These are phyloP conservation scores for Pseudogymnoascus sp. DNA, from an alignment of 2,329 filamentous ascomycete species.

Conservation along the genomic window DNA sequence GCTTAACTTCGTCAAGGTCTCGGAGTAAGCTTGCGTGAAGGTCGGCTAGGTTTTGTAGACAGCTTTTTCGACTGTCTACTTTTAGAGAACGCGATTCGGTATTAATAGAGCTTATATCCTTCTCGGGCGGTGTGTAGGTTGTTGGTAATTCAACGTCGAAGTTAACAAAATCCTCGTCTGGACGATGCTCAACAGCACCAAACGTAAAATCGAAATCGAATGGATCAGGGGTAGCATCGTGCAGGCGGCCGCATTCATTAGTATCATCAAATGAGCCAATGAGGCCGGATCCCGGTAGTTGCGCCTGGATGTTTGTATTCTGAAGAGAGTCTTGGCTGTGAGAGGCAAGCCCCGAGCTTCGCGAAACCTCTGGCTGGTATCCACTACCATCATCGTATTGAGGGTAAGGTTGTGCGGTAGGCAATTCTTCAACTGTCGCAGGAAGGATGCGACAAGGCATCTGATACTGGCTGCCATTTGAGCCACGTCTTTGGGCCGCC, in stretches of 20 bases:
- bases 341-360: not conserved
- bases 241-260: not conserved
- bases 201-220: not conserved
- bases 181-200: not conserved
- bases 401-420: not conserved
- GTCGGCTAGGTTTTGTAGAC: not conserved
- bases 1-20: conserved; percentile 2
- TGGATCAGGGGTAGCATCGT: not conserved
- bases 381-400: not conserved
- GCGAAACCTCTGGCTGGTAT: not conserved
- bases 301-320: not conserved
- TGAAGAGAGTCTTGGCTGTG: not conserved
- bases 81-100: not conserved
- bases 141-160: not conserved
- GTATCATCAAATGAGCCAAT: not conserved
- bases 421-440: not conserved
- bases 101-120: not conserved
- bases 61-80: not conserved
- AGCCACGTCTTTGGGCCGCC: not conserved
- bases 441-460: not conserved
- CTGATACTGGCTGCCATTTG: not conserved
- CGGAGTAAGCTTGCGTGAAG: not conserved
- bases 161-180: not conserved
- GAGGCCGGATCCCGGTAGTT: not conserved
- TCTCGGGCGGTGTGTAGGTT: not conserved